Conservation (phyloP, 2,329 filamentous ascomycete species). For the Penicillium nordicum region DNA sequence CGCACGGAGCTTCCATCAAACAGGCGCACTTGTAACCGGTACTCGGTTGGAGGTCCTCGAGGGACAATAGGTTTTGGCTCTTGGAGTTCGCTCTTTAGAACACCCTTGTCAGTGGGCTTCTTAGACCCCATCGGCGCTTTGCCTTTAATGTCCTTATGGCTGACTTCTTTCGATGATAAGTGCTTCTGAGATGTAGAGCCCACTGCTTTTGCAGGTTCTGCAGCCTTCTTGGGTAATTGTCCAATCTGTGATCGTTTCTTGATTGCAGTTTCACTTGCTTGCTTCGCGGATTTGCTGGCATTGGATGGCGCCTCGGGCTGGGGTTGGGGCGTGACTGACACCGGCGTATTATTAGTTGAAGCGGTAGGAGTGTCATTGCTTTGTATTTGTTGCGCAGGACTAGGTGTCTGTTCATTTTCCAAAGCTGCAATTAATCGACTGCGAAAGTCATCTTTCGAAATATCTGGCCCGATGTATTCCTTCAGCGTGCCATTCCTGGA, state of each 20-base stretch:
- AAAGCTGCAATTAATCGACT: conserved; percentile 51
- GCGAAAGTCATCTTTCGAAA: conserved; percentile 64
- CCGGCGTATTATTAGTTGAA: conserved; percentile 4
- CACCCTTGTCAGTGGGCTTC: conserved; percentile 8
- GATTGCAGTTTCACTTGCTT: not conserved
- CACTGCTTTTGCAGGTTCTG: conserved; percentile 46
- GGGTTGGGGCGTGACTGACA: conserved; percentile 15
- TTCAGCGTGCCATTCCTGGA: conserved; percentile 69
- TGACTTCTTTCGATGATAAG: conserved; percentile 62
- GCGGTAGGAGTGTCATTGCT: not conserved
- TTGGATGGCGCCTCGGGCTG: conserved; percentile 5
- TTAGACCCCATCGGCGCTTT: conserved; percentile 7
- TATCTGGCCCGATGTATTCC: conserved; percentile 68
- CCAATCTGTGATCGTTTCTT: not conserved
- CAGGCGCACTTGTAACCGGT: conserved; percentile 72
- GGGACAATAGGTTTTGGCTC: conserved; percentile 15
- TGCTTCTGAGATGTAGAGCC: conserved; percentile 51
- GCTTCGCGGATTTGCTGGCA: not conserved
- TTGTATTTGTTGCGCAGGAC: conserved; percentile 3
- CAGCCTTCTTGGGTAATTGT: not conserved
- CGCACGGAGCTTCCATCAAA: conserved; percentile 81
- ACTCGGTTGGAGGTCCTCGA: conserved; percentile 35
- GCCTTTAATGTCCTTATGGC: conserved; percentile 51
- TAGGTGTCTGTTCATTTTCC: conserved; percentile 18
- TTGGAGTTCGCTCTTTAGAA: conserved; percentile 5